Evolutionary conservation across 192 early-diverging fungal species (phyloP).

Genomic region (Linnemannia hyalina): DNA sequence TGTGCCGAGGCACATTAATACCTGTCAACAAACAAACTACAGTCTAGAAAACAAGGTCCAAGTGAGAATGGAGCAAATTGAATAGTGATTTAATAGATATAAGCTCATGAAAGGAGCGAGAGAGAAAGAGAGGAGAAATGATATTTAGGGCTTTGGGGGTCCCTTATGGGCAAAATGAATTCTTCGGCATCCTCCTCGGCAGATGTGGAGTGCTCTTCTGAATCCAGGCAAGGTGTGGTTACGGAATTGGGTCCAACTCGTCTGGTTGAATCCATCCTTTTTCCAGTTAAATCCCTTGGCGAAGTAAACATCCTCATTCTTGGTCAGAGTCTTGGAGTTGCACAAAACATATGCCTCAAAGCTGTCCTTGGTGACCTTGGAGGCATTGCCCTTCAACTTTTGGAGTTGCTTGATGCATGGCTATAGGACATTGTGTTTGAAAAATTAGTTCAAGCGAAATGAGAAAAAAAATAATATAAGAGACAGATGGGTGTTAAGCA

Average conservation of each 20-base stretch:
- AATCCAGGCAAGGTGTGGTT: conserved; percentile 49
- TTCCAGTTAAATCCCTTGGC: conserved; percentile 39
- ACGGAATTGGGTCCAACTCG: conserved; percentile 32
- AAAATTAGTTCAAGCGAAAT: conserved; percentile 15
- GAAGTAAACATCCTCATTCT: conserved; percentile 43
- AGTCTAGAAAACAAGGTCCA: too few relatives aligned
- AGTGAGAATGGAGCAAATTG: too few relatives aligned
- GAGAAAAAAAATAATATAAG: conserved; percentile 1
- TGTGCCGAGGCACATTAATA: too few relatives aligned
- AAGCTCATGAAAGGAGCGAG: too few relatives aligned
- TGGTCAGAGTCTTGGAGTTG: conserved; percentile 43
- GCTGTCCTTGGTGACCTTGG: conserved; percentile 30
- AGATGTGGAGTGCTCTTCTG: conserved; percentile 42
- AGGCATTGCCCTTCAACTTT: conserved; percentile 36
- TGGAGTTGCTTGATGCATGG: conserved; percentile 17
- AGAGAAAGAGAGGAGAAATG: neutral
- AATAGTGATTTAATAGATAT: too few relatives aligned
- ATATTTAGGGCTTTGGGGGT: conserved; percentile 28
- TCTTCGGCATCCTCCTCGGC: conserved; percentile 49
- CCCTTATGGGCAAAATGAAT: conserved; percentile 39
- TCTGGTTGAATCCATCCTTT: conserved; percentile 41
- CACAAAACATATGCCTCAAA: conserved; percentile 43
- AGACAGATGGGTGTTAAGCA: neutral
- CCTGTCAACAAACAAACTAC: too few relatives aligned
- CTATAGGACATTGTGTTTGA: conserved; percentile 11